Base-by-base conservation (phyloP, 106 monocot genomes). In the Platanthera guangdongensis region DNA sequence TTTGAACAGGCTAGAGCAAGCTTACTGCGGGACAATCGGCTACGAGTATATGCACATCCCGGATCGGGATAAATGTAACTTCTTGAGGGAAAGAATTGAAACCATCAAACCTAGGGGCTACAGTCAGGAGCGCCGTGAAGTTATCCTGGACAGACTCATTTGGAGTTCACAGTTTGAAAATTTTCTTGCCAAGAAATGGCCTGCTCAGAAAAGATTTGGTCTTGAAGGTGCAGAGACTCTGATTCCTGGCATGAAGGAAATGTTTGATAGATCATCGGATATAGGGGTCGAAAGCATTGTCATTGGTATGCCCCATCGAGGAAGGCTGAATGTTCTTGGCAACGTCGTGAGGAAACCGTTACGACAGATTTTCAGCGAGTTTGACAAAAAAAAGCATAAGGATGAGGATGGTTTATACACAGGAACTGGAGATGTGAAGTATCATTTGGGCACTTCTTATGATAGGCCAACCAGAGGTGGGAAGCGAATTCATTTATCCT, bases 11-110 rank as follows among this genome's bases (percentile, higher is more conserved):
- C 90, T 94, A 12, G 90, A 94, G 78, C 86, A 83, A 60, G 86
- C 94, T 0, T 94, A 94, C 50, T 94, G 90, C 59, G 94, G 90
- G 59, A 83, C 77, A 16, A 76, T 94, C n/a, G 94, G 94, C 2
- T 94, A 88, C 52, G 94, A 94, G 75, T 94, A 94, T 78, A 94
- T 94, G 94, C 94, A 94, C 74, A 94, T 94, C 22, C 62, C 90
- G 7, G 81, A 90, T 49, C 74, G 88, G 32, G 94, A 94, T 46
- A 71, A 90, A 54, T 94, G 94, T 50, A 94, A 94, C 19, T 94
- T 90, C 88, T 60, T 94, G 55, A 86, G 94, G 80, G 94, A 94
- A 11, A 88, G 70, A 77, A 94, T 94, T 52, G 94, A 94, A 74
- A 86, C 88, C 0, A 82, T 84, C 30, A 85, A 90, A 1, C 86